A percentile compares a stretch with the other conserved stretches of the same genome.
phyloP scores from a whole-genome alignment of 306 rosid species.

The Corylus avellana region DNA sequence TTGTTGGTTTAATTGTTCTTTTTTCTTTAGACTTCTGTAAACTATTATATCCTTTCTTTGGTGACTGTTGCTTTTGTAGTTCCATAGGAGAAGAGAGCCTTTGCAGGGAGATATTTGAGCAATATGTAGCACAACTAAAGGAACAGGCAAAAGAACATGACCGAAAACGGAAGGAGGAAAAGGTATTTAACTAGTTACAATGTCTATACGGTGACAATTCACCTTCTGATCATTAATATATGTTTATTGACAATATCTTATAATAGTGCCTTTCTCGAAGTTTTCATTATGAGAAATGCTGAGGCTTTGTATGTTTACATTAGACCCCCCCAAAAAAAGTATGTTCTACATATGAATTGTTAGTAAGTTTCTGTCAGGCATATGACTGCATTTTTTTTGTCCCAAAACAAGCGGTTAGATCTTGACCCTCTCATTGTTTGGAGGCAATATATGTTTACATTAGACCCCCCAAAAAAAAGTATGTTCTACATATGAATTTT shows the following conservation, averaged over 20 bases:
- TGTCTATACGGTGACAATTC: not conserved
- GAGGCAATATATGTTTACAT: not conserved
- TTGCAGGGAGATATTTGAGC: constrained; percentile 76
- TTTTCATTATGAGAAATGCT: not conserved
- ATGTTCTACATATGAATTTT: not conserved
- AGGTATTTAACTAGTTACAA: constrained; percentile 52
- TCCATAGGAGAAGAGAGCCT: constrained; percentile 69
- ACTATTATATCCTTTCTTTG: not conserved
- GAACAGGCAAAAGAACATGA: constrained; percentile 81
- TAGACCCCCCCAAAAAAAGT: not conserved
- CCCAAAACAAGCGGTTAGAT: no score
- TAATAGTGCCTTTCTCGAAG: not conserved
- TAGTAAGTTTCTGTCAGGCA: not conserved
- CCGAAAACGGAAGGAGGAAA: constrained; percentile 80
- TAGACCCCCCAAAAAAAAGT: not conserved
- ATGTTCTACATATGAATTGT: not conserved
- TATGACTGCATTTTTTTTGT: not conserved
- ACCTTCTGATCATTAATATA: not conserved
- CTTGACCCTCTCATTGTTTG: no score
- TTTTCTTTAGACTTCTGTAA: not conserved
- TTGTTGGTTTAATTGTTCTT: not conserved
- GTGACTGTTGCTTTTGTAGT: constrained; percentile 44
- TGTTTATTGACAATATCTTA: not conserved
- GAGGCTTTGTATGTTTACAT: not conserved
- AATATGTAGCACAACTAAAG: constrained; percentile 65